These are phyloP conservation scores for Colletotrichum lentis DNA, from an alignment of 2,329 filamentous ascomycete genomes.

Conservation along the genomic window DNA sequence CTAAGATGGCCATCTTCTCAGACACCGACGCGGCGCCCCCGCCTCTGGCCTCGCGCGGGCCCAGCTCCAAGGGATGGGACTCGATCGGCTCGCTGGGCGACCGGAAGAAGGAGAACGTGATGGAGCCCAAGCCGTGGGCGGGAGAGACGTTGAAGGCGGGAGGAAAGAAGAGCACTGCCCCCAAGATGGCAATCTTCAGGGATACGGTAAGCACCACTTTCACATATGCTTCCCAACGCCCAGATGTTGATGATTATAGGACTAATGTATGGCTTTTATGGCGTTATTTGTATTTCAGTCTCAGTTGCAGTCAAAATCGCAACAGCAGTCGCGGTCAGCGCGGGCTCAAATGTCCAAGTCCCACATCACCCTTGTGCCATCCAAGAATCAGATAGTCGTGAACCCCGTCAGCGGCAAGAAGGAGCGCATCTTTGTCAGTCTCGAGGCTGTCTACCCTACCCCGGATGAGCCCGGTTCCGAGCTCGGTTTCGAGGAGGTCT, in stretches of 20 bases:
- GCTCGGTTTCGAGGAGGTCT: constrained; percentile 89
- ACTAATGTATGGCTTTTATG: constrained; percentile 76
- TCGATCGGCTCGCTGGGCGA: constrained; percentile 86
- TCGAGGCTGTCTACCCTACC: constrained; percentile 85
- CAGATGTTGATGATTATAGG: constrained; percentile 90
- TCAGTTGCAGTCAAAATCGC: constrained; percentile 47
- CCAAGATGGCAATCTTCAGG: constrained; percentile 93
- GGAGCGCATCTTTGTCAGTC: constrained; percentile 87
- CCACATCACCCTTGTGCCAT: constrained; percentile 73
- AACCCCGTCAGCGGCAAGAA: constrained; percentile 84
- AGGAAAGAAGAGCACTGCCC: constrained; percentile 77
- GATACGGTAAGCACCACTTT: constrained; percentile 79
- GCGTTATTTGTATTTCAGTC: constrained; percentile 63
- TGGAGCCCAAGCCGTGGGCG: constrained; percentile 88
- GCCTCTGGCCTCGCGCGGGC: constrained; percentile 60
- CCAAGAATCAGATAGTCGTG: constrained; percentile 78
- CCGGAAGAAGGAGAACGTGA: constrained; percentile 90
- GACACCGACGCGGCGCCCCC: constrained; percentile 72
- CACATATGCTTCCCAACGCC: constrained; percentile 51
- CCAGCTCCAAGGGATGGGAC: constrained; percentile 81
- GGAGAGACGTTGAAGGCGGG: constrained; percentile 90
- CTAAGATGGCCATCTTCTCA: constrained; percentile 91
- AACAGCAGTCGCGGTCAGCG: constrained; percentile 45
- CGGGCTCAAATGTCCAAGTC: constrained; percentile 67
- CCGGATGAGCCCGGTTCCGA: constrained; percentile 75